phyloP scores from a whole-genome alignment of 202 grass and related monocot genomes.

The Setaria italica region DNA sequence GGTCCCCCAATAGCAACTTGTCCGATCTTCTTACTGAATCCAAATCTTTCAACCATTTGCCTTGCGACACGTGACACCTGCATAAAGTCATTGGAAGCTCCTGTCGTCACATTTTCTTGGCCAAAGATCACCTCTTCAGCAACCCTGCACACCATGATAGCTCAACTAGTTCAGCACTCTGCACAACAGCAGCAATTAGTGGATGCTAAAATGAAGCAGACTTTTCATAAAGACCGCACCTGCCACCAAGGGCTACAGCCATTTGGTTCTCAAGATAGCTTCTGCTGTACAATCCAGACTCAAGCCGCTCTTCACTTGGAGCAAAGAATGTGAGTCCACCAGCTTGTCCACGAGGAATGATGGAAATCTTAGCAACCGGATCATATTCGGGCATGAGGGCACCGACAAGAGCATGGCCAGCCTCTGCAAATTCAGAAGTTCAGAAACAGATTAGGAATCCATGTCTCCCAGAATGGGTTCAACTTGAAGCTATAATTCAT shows the following conservation, averaged over 20 bases:
- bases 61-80: conserved; percentile 96
- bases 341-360: conserved; percentile 93
- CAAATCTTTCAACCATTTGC: conserved; percentile 99
- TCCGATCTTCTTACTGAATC: conserved; percentile 98
- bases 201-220: background rate
- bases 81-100: conserved; percentile 97
- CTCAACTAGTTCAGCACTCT: conserved; percentile 6
- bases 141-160: conserved; percentile 65
- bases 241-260: conserved; percentile 98
- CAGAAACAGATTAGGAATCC: conserved; percentile 31
- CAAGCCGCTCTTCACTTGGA: conserved; percentile 92
- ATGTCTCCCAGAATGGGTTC: background rate
- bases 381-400: conserved; percentile 99
- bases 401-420: conserved; percentile 94
- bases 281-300: conserved; percentile 91
- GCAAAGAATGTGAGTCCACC: conserved; percentile 99
- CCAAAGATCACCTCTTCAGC: conserved; percentile 99
- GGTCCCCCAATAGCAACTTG: conserved; percentile 88
- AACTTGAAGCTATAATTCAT: background rate
- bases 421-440: conserved; percentile 60
- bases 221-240: conserved; percentile 45
- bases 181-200: background rate
- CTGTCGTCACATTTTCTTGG: conserved; percentile 88
- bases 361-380: conserved; percentile 97
- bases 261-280: conserved; percentile 99